Evolutionary conservation across 73 alveolate species (phyloP).

Genomic region (Paramecium tetraurelia): DNA sequence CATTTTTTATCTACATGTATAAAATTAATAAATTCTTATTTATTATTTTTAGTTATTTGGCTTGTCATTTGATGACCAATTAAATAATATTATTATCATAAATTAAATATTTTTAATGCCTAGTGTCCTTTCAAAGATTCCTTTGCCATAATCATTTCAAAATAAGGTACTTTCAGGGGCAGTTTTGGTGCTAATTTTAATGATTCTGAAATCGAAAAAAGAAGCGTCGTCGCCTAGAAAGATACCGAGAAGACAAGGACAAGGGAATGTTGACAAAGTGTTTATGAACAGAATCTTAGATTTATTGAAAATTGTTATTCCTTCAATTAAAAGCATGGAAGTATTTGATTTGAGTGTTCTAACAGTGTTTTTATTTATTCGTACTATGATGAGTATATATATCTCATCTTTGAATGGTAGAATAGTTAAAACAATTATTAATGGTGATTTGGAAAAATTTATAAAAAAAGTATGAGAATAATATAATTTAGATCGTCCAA

Average conservation of each 20-base stretch:
- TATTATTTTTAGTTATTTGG: not conserved
- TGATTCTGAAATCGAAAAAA: not conserved
- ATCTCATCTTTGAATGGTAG: conserved; percentile 88
- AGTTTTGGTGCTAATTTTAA: not conserved
- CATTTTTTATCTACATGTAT: not conserved
- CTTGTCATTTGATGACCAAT: not conserved
- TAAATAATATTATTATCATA: not conserved
- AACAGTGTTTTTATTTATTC: conserved; percentile 56
- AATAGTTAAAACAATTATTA: conserved; percentile 85
- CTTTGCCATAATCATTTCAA: not conserved
- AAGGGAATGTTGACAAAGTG: conserved; percentile 83
- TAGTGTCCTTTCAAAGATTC: not conserved
- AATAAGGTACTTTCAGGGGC: not conserved
- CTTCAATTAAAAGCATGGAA: conserved; percentile 71
- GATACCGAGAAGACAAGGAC: conserved; percentile 17
- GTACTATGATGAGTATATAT: conserved; percentile 86
- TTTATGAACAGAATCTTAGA: conserved; percentile 70
- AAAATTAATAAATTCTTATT: not conserved
- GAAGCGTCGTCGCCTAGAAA: conserved; percentile 37
- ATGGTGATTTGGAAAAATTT: conserved; percentile 61
- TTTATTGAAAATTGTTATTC: conserved; percentile 80
- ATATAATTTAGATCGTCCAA: conserved; percentile 57
- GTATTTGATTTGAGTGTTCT: conserved; percentile 66
- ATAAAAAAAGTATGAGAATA: conserved; percentile 48
- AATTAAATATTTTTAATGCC: not conserved